Evolutionary conservation across 495 filamentous ascomycete species (phyloP).

Genomic region (Cudoniella acicularis): DNA sequence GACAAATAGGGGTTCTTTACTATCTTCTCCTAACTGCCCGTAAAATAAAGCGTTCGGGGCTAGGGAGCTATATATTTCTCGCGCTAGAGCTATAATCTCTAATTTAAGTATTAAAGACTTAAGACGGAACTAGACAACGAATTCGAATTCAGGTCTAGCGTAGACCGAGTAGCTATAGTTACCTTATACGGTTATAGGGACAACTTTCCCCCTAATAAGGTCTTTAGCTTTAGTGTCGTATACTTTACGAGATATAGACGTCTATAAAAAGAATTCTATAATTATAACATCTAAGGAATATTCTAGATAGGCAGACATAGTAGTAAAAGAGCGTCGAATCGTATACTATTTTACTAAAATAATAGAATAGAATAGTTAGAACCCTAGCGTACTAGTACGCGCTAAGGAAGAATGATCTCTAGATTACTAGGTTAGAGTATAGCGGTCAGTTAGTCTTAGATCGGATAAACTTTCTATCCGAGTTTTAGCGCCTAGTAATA

Average conservation of each 20-base stretch:
- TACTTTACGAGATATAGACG: conserved; percentile 32
- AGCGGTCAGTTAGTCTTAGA: no score
- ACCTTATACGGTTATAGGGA: conserved; percentile 37
- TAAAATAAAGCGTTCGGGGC: conserved; percentile 30
- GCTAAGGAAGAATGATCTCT: no score
- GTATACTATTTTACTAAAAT: no score
- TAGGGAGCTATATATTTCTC: conserved; percentile 32
- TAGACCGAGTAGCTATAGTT: conserved; percentile 42
- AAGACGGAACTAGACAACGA: conserved; percentile 40
- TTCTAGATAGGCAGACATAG: conserved; percentile 17
- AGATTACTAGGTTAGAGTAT: no score
- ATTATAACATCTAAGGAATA: conserved; percentile 38
- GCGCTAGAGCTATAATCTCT: conserved; percentile 29
- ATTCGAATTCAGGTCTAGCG: conserved; percentile 34
- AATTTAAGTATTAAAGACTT: conserved; percentile 30
- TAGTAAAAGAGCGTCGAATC: no score
- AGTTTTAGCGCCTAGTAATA: no score
- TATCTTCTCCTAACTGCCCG: conserved; percentile 35
- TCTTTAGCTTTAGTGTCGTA: conserved; percentile 33
- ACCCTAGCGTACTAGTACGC: no score
- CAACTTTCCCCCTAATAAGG: conserved; percentile 31
- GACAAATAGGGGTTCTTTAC: conserved; percentile 34
- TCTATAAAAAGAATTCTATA: conserved; percentile 34
- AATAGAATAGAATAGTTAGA: no score
- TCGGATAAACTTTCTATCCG: no score